Percentiles rank a stretch among this genome's conserved stretches.
Conservation (phyloP, 129 eudicot genomes). For the Logfia minima region DNA sequence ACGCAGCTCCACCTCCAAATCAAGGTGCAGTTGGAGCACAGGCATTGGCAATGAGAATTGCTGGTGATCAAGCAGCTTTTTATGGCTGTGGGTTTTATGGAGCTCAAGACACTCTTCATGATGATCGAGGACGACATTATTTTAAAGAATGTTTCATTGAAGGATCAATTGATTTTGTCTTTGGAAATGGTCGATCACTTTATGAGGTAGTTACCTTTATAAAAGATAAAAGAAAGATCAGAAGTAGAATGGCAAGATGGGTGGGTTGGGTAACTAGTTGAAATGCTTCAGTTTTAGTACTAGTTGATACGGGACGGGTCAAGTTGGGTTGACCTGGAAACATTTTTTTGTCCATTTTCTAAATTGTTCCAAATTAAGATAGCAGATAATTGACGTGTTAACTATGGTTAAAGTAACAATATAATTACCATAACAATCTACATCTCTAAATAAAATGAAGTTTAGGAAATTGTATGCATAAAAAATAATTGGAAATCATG, state of each 20-base stretch:
- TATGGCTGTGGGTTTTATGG: conserved; percentile 87
- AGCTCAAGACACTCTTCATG: conserved; percentile 79
- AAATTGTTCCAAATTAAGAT: too few species aligned
- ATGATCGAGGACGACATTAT: conserved; percentile 75
- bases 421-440: neutral
- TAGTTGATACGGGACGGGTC: neutral
- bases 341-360: neutral
- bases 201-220: conserved; percentile 52
- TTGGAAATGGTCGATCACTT: conserved; percentile 81
- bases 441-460: neutral
- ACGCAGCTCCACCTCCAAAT: conserved; percentile 66
- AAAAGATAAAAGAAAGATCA: too few species aligned
- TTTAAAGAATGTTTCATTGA: conserved; percentile 76
- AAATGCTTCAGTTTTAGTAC: neutral
- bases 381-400: too few species aligned
- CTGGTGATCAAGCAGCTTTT: conserved; percentile 78
- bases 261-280: neutral
- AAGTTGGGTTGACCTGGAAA: neutral
- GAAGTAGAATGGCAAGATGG: neutral
- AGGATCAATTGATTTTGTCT: conserved; percentile 87
- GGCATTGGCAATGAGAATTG: conserved; percentile 68
- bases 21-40: conserved; percentile 72
- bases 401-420: neutral
- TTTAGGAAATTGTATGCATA: neutral
- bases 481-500: too few species aligned